Conservation (phyloP, 495 filamentous ascomycete species). For the Trichoderma reesei region DNA sequence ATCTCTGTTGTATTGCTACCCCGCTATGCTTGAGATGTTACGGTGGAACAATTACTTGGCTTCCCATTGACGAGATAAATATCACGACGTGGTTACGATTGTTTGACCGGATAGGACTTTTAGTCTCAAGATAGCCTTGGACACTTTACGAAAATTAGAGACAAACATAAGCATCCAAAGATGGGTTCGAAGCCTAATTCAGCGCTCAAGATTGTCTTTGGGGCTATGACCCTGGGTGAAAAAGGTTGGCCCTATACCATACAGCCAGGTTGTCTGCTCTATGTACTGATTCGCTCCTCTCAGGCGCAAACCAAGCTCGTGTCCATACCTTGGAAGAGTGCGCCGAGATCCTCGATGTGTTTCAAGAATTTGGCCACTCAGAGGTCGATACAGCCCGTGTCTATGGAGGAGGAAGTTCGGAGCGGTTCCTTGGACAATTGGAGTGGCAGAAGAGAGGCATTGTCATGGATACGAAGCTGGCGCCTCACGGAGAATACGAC, state of each 20-base stretch:
- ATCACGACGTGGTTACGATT: not conserved
- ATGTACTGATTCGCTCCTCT: not conserved
- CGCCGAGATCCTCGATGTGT: slow-evolving; percentile 17
- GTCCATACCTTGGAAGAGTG: slow-evolving; percentile 13
- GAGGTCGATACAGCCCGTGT: slow-evolving; percentile 49
- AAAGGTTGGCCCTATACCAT: slow-evolving; percentile 7
- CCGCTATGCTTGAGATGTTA: not conserved
- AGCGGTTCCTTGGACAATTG: slow-evolving; percentile 37
- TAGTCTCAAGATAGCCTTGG: not conserved
- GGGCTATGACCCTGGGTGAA: slow-evolving; percentile 14
- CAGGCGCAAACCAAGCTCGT: slow-evolving; percentile 13
- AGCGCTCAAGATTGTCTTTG: slow-evolving; percentile 14
- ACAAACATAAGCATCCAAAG: not conserved
- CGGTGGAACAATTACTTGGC: not conserved
- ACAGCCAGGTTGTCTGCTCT: not conserved
- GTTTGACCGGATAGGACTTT: not conserved
- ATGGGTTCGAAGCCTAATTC: slow-evolving; percentile 10
- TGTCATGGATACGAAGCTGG: slow-evolving; percentile 45
- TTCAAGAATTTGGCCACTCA: slow-evolving; percentile 45
- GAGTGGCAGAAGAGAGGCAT: slow-evolving; percentile 40
- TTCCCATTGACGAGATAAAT: not conserved
- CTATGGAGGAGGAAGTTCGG: slow-evolving; percentile 42
- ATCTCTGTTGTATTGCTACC: not conserved
- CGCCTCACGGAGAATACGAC: slow-evolving; percentile 20
- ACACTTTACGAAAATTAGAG: not conserved